Evolutionary conservation across 1,284 basidiomycete genomes (phyloP).

Genomic region (Fomitopsis schrenkii): DNA sequence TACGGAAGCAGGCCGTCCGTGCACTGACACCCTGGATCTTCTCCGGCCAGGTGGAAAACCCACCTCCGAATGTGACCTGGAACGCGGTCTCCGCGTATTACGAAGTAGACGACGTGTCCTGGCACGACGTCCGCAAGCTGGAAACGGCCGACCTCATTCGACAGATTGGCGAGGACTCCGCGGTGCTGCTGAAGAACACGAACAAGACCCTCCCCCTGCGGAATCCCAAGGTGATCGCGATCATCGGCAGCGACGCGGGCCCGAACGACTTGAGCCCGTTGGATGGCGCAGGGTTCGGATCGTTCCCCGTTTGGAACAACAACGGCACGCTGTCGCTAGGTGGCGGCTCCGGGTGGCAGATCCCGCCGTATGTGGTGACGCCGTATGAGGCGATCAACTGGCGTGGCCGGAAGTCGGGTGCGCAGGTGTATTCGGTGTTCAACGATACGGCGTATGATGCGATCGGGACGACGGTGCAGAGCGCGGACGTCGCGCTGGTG

Average conservation of each 20-base stretch:
- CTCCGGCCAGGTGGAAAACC: background rate
- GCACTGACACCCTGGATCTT: background rate
- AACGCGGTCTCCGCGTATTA: background rate
- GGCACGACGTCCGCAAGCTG: constrained; percentile 12
- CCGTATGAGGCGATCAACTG: constrained; percentile 38
- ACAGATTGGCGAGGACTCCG: constrained; percentile 50
- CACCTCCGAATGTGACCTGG: background rate
- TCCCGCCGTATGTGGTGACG: constrained; percentile 47
- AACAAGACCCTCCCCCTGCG: constrained; percentile 49
- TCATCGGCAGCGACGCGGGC: constrained; percentile 14
- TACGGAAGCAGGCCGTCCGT: background rate
- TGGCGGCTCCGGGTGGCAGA: constrained; percentile 43
- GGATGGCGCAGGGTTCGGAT: constrained; percentile 14
- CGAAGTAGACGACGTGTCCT: constrained; percentile 12
- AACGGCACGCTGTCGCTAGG: constrained; percentile 66
- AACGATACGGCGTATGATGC: background rate
- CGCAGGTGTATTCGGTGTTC: constrained; percentile 17
- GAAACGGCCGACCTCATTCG: constrained; percentile 31
- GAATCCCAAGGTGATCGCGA: constrained; percentile 14
- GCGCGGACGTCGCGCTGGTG: constrained; percentile 45
- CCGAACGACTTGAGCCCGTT: constrained; percentile 32
- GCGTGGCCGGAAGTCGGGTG: constrained; percentile 33
- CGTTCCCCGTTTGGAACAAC: constrained; percentile 38
- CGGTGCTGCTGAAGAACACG: constrained; percentile 62
- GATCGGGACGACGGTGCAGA: background rate